These are phyloP conservation scores for Nyctanthes arbortristis DNA, from an alignment of 257 asterid genomes.

Conservation along the genomic window DNA sequence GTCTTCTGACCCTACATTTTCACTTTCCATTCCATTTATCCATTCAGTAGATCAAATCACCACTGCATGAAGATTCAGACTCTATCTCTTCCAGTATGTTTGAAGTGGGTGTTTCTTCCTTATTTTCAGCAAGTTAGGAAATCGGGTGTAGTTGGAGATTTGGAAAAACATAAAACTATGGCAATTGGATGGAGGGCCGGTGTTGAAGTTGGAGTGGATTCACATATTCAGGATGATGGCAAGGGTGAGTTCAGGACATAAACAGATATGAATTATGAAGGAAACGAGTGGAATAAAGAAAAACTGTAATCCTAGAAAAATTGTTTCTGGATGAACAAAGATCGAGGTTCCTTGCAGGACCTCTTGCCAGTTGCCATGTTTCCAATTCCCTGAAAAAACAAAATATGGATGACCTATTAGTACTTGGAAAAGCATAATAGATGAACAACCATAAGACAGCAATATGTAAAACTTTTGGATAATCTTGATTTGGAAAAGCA, in stretches of 20 bases:
- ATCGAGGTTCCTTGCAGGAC: slow-evolving; percentile 44
- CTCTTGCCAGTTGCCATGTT: slow-evolving; percentile 69
- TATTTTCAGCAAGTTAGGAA: slow-evolving; percentile 36
- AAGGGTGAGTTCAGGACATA: slow-evolving; percentile 24
- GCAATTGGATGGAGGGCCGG: slow-evolving; percentile 17
- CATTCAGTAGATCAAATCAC: slow-evolving; percentile 30
- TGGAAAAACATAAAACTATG: slow-evolving; percentile 19
- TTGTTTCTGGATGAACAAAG: slow-evolving; percentile 39
- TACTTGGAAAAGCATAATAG: not conserved
- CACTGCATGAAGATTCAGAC: slow-evolving; percentile 17
- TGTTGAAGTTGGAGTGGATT: slow-evolving; percentile 26
- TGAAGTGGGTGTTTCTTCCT: not conserved
- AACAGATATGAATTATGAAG: slow-evolving; percentile 33
- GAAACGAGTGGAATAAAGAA: slow-evolving; percentile 29
- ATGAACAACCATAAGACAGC: not conserved
- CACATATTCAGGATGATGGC: slow-evolving; percentile 20
- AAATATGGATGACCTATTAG: not conserved
- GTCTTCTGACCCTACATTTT: slow-evolving; percentile 19
- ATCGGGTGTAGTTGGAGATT: slow-evolving; percentile 31
- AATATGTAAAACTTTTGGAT: slow-evolving; percentile 11
- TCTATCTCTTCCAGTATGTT: slow-evolving; percentile 19
- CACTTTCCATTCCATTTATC: slow-evolving; percentile 13
- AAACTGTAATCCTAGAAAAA: slow-evolving; percentile 29
- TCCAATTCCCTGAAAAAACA: slow-evolving; percentile 8
- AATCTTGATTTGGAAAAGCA: too few species aligned